Percentiles rank a stretch among this genome's conserved stretches.
Evolutionary conservation across 768 basidiomycete species (phyloP).

Genomic region (Leccinum truebloodii): DNA sequence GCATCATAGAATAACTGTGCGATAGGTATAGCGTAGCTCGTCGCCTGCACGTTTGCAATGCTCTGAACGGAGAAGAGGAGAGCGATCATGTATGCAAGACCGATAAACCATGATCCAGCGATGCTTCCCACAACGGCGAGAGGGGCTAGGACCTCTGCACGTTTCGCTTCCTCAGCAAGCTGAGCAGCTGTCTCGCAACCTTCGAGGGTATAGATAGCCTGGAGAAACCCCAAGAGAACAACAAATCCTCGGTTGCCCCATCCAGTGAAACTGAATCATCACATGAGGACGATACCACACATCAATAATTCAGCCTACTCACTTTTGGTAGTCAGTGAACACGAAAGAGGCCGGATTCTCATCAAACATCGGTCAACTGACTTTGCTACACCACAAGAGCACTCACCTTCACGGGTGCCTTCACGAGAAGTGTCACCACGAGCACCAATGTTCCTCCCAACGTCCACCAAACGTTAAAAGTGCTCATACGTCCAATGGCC

Average conservation of each 20-base stretch:
- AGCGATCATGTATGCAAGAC: slow-evolving; percentile 57
- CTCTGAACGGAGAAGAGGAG: slow-evolving; percentile 59
- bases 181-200: slow-evolving; percentile 67
- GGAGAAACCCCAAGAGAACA: slow-evolving; percentile 54
- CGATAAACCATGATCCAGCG: slow-evolving; percentile 57
- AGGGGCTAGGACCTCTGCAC: slow-evolving; percentile 57
- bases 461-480: slow-evolving; percentile 63
- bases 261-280: slow-evolving; percentile 49
- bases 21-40: slow-evolving; percentile 57
- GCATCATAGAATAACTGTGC: slow-evolving; percentile 60
- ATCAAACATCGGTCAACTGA: not conserved
- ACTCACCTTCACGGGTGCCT: slow-evolving; percentile 51
- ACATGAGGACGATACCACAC: slow-evolving; percentile 2
- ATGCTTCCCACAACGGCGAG: slow-evolving; percentile 58
- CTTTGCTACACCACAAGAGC: not conserved
- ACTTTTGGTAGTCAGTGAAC: slow-evolving; percentile 60
- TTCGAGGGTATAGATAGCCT: slow-evolving; percentile 60
- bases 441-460: slow-evolving; percentile 57
- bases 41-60: slow-evolving; percentile 49
- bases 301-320: slow-evolving; percentile 9
- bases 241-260: slow-evolving; percentile 56
- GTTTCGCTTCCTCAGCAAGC: slow-evolving; percentile 58
- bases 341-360: slow-evolving; percentile 55
- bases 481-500: slow-evolving; percentile 55
- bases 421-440: slow-evolving; percentile 57